Evolutionary conservation across 805 yeast genomes (phyloP), one percentile per base, ranked within the genome.

Genomic region (Yamadazyma endophytica): DNA sequence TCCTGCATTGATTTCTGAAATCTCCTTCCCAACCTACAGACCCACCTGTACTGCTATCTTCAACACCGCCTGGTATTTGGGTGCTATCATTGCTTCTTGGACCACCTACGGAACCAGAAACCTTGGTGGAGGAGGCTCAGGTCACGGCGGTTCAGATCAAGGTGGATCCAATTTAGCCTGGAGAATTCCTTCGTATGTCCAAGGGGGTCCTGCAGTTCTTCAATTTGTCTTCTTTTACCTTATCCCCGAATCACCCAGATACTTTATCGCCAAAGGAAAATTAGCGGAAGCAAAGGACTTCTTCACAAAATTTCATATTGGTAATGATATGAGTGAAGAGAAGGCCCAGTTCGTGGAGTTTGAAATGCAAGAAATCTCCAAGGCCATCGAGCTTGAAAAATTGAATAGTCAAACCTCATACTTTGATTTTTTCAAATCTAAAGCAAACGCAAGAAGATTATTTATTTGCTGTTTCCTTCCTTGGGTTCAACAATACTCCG

Each of bases 181-280:
- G 80, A 70, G 75, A 54, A 56, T 75, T 33, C 81, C 82, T 23
- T 61, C 76, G 9, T 61, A 61, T 30, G 37, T 75, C 24, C 82
- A 76, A 52, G 73, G 68, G 24, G 46, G 59, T 12, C 54, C 69
- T 40, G 77, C 81, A 2, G 15, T 64, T 3, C 12, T 68, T 15
- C 77, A 71, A 44, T 14, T 60, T 7, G 3, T 39, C 3, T 45
- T 61, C 17, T 37, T 68, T 26, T 63, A 51, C 53, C 44, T 52
- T 27, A 58, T 68, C 32, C 79, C 79, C 14, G 77, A 72, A 46
- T 63, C 70, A 11, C 77, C 77, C 38, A 56, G 77, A 46, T 72
- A 36, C 44, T 56, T 59, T 28, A 46, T 70, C 31, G 51, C 62
- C 16, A 61, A 59, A 39, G 72, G 68, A 12, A 53, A 61, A 35